Percentiles rank a stretch among this genome's conserved stretches.
These are phyloP conservation scores for Phytophthora syringae DNA, from an alignment of 352 stramenopile species.

Conservation along the genomic window DNA sequence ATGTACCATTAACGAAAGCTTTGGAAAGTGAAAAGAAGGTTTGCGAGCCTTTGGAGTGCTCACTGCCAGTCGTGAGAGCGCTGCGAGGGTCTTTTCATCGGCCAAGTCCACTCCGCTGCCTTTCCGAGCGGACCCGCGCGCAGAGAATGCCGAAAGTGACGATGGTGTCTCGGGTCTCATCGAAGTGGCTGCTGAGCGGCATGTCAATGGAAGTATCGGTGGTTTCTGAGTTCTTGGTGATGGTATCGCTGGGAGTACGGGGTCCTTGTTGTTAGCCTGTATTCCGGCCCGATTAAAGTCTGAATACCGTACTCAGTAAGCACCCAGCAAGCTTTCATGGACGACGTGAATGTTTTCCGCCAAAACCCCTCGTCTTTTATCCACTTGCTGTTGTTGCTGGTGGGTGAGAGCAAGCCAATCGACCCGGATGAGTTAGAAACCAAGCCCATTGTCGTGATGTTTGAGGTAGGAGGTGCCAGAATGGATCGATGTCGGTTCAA, in stretches of 20 bases:
- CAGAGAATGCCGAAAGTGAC: conserved; percentile 41
- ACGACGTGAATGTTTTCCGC: conserved; percentile 52
- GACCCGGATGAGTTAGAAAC: conserved; percentile 32
- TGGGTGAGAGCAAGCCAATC: conserved; percentile 27
- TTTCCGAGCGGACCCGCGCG: conserved; percentile 49
- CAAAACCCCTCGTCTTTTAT: conserved; percentile 42
- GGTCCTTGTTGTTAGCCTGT: conserved; percentile 58
- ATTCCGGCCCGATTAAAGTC: conserved; percentile 69
- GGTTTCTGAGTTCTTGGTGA: conserved; percentile 20
- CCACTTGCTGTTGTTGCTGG: conserved; percentile 26
- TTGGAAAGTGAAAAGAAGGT: conserved; percentile 40
- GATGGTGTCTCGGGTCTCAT: conserved; percentile 46
- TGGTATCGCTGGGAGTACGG: conserved; percentile 42
- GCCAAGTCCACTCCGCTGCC: conserved; percentile 52
- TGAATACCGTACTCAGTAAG: conserved; percentile 68
- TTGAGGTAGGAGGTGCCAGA: conserved; percentile 46
- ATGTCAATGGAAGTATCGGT: conserved; percentile 39
- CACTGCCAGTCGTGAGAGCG: conserved; percentile 46
- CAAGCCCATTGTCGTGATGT: conserved; percentile 33
- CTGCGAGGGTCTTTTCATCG: conserved; percentile 54
- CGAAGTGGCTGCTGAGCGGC: conserved; percentile 9
- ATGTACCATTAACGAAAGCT: not conserved
- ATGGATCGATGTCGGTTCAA: conserved; percentile 71
- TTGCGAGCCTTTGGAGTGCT: conserved; percentile 45
- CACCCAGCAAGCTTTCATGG: conserved; percentile 72